Evolutionary conservation across 306 rosid genomes (phyloP).

Genomic region (Vigna trinervia): DNA sequence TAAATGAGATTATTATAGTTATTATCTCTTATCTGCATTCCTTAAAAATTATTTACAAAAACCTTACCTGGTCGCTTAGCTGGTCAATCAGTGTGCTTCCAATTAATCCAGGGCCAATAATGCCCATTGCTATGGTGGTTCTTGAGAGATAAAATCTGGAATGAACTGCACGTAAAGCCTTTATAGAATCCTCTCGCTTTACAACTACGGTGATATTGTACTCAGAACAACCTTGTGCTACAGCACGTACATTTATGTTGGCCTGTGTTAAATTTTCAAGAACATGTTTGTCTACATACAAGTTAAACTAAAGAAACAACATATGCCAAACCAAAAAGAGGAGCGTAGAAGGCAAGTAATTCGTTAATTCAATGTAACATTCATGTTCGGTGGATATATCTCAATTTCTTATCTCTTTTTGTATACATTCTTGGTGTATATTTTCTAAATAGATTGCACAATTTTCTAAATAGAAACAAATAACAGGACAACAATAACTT

Average conservation of each 20-base stretch:
- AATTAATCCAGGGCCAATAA: constrained; percentile 82
- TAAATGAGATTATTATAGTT: no score
- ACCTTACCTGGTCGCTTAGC: constrained; percentile 75
- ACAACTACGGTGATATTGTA: constrained; percentile 77
- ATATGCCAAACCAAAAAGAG: neutral
- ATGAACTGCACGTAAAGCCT: constrained; percentile 82
- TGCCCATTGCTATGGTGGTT: constrained; percentile 83
- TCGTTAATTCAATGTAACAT: neutral
- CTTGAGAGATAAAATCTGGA: constrained; percentile 79
- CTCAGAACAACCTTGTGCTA: constrained; percentile 90
- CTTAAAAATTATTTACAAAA: neutral
- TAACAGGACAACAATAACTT: neutral
- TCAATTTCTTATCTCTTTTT: neutral
- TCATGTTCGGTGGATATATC: neutral
- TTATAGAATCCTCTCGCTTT: constrained; percentile 78
- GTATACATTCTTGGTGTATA: neutral
- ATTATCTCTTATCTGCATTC: neutral
- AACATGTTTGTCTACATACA: neutral
- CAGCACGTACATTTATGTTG: constrained; percentile 80
- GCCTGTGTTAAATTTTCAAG: constrained; percentile 56
- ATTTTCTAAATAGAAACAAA: no score
- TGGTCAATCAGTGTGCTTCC: constrained; percentile 83
- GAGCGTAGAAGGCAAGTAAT: no score
- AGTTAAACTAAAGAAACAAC: neutral
- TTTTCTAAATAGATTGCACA: neutral